Evolutionary conservation across 495 filamentous ascomycete genomes (phyloP).

Genomic region (Paragyromitra xinjiangensis): DNA sequence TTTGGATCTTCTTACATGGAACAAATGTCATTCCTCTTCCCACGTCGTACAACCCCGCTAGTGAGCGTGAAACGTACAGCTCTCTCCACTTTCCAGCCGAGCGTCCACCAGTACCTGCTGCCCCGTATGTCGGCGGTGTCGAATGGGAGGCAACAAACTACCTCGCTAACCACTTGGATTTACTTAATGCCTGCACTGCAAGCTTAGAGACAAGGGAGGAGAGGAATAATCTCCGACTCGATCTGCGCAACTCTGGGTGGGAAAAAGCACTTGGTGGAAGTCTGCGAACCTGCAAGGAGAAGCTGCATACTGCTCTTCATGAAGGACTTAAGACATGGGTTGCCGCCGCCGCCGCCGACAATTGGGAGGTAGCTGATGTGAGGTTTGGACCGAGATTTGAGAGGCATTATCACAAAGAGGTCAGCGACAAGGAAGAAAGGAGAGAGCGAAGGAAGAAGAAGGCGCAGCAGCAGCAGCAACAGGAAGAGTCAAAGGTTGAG

Average conservation of each 20-base stretch:
- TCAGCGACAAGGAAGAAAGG: constrained; percentile 46
- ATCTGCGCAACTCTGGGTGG: constrained; percentile 84
- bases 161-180: constrained; percentile 87
- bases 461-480: constrained; percentile 49
- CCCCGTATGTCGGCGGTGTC: constrained; percentile 95
- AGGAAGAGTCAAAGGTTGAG: constrained; percentile 45
- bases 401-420: constrained; percentile 30
- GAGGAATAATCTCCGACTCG: constrained; percentile 78
- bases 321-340: constrained; percentile 90
- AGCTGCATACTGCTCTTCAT: constrained; percentile 88
- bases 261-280: constrained; percentile 87
- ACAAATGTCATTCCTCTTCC: constrained; percentile 76
- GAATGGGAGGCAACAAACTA: constrained; percentile 99
- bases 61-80: constrained; percentile 64
- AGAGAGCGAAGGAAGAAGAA: constrained; percentile 49
- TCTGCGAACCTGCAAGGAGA: constrained; percentile 92
- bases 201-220: constrained; percentile 75
- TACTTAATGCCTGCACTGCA: constrained; percentile 90
- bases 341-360: constrained; percentile 82
- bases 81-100: constrained; percentile 83
- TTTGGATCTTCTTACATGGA: constrained; percentile 98
- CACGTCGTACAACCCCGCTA: constrained; percentile 27
- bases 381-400: constrained; percentile 54
- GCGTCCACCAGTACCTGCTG: constrained; percentile 88
- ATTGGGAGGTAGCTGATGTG: constrained; percentile 69